Evolutionary conservation across 768 basidiomycete genomes (phyloP).

Genomic region (Panus rudis): DNA sequence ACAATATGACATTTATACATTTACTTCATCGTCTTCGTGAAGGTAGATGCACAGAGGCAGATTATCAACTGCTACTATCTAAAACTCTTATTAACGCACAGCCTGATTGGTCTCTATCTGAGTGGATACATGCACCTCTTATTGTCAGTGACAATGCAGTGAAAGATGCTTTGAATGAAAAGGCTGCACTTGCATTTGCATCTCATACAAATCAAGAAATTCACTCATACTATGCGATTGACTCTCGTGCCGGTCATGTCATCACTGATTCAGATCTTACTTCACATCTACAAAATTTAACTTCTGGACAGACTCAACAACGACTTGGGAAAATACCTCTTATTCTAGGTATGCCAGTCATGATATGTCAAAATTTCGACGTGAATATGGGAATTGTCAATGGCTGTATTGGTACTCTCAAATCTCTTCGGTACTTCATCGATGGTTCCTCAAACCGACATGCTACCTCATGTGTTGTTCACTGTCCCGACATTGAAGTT

Average conservation of each 20-base stretch:
- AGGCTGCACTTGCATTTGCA: background rate
- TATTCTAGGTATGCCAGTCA: background rate
- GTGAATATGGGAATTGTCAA: background rate
- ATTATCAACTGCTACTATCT: background rate
- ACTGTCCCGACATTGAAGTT: background rate
- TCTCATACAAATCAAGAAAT: background rate
- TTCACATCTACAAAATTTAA: background rate
- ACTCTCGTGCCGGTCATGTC: background rate
- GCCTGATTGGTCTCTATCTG: background rate
- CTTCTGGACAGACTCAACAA: background rate
- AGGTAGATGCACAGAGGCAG: background rate
- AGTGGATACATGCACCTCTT: background rate
- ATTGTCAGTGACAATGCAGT: background rate
- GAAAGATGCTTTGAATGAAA: background rate
- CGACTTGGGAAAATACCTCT: background rate
- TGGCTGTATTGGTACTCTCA: background rate
- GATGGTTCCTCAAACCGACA: no score
- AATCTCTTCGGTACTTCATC: no score
- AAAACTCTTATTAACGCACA: background rate
- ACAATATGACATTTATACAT: background rate
- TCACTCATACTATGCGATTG: background rate
- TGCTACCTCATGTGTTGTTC: background rate
- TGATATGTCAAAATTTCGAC: background rate
- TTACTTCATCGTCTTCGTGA: background rate
- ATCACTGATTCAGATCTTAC: background rate